Percentiles rank a stretch among this genome's conserved stretches.
Conservation (phyloP, 192 early-diverging fungal species). For the Mortierella antarctica region DNA sequence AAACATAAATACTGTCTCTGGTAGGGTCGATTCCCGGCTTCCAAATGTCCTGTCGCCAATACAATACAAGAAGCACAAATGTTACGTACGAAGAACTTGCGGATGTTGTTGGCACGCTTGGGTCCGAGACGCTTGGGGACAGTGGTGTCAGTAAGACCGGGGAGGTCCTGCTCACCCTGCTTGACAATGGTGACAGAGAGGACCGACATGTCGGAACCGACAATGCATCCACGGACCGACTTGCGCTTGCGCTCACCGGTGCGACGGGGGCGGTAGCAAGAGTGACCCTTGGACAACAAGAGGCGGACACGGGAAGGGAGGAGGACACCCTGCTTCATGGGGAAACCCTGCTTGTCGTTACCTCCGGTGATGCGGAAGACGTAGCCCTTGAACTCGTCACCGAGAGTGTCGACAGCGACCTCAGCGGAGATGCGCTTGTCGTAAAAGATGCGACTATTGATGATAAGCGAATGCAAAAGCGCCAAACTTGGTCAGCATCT, state of each 20-base stretch:
- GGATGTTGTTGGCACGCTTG: constrained; percentile 98
- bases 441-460: constrained; percentile 90
- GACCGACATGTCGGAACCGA: constrained; percentile 92
- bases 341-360: constrained; percentile 99
- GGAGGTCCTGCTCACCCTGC: constrained; percentile 96
- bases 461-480: background rate
- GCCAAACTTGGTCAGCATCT: background rate
- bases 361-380: constrained; percentile 99
- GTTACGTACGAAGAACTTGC: constrained; percentile 92
- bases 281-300: constrained; percentile 93
- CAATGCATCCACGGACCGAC: constrained; percentile 99
- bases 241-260: constrained; percentile 99
- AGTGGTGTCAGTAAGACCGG: constrained; percentile 92
- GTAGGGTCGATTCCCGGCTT: background rate
- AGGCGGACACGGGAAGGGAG: constrained; percentile 79
- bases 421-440: constrained; percentile 98
- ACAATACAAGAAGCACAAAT: background rate
- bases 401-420: constrained; percentile 93
- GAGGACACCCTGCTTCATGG: constrained; percentile 99
- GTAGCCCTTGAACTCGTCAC: constrained; percentile 99
- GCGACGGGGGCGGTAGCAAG: constrained; percentile 98
- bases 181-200: constrained; percentile 96
- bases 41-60: background rate
- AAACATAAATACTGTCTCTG: background rate
- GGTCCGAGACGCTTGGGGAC: constrained; percentile 98